A percentile compares a stretch with the other conserved stretches of the same genome.
Evolutionary conservation across 225 moss, liverwort and hornwort genomes (phyloP).

Genomic region (Anthoceros angustus): DNA sequence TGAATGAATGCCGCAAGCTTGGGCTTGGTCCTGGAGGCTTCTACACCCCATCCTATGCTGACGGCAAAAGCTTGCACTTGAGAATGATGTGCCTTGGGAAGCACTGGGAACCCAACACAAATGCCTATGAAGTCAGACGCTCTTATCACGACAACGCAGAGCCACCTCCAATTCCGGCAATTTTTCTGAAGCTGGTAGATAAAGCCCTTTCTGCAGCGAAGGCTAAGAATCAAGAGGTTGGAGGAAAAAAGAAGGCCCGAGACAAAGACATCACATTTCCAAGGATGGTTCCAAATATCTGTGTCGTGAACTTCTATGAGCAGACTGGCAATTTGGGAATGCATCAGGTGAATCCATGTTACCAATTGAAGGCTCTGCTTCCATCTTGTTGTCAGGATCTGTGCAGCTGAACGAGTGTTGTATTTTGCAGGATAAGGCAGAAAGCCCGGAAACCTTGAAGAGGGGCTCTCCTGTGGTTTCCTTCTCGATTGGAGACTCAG

Average conservation of each 20-base stretch:
- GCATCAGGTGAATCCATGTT: slow-evolving; percentile 55
- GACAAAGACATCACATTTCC: slow-evolving; percentile 24
- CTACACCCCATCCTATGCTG: slow-evolving; percentile 52
- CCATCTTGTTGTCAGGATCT: not conserved
- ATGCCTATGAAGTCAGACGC: slow-evolving; percentile 40
- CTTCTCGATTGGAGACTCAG: slow-evolving; percentile 81
- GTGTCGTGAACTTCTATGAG: slow-evolving; percentile 87
- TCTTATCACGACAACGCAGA: slow-evolving; percentile 48
- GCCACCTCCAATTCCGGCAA: slow-evolving; percentile 48
- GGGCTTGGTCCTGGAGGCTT: slow-evolving; percentile 66
- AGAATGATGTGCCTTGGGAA: slow-evolving; percentile 96
- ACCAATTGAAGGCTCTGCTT: not conserved
- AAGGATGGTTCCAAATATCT: slow-evolving; percentile 45
- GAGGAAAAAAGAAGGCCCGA: slow-evolving; percentile 29
- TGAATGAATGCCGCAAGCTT: slow-evolving; percentile 47
- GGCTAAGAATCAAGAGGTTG: slow-evolving; percentile 33
- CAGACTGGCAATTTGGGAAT: slow-evolving; percentile 66
- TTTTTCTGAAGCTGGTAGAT: slow-evolving; percentile 40
- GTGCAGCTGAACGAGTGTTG: slow-evolving; percentile 5
- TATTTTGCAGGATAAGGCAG: slow-evolving; percentile 66
- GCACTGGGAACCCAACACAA: slow-evolving; percentile 67
- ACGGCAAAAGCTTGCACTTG: slow-evolving; percentile 63
- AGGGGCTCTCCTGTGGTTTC: slow-evolving; percentile 67
- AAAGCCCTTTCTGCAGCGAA: slow-evolving; percentile 48
- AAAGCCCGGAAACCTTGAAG: slow-evolving; percentile 67